These are phyloP conservation scores for Galeopsis tetrahit DNA, from an alignment of 257 asterid species.

Conservation along the genomic window DNA sequence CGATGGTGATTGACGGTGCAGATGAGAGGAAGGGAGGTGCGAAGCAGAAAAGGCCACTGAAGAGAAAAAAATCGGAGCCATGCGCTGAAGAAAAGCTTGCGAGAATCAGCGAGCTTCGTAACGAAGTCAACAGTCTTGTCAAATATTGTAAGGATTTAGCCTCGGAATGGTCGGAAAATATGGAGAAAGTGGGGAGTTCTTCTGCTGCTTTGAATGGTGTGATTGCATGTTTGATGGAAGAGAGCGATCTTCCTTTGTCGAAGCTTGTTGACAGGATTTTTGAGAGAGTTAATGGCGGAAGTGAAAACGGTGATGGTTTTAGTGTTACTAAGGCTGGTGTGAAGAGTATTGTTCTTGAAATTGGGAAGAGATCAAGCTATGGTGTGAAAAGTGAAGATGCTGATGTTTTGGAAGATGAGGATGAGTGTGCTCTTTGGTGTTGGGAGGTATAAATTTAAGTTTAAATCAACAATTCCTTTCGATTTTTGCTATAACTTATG, in stretches of 20 bases:
- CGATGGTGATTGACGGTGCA: conserved; percentile 34
- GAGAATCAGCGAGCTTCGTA: conserved; percentile 44
- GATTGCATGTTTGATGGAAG: conserved; percentile 80
- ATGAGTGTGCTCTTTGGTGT: conserved; percentile 78
- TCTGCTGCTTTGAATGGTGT: conserved; percentile 43
- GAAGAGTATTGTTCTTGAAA: conserved; percentile 64
- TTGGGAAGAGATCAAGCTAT: conserved; percentile 75
- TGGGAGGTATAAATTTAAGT: conserved; percentile 76
- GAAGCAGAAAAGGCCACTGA: conserved; percentile 33
- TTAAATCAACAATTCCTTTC: not conserved
- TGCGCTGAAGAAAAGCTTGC: conserved; percentile 54
- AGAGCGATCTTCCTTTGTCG: conserved; percentile 72
- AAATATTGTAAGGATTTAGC: conserved; percentile 45
- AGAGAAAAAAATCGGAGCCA: conserved; percentile 45
- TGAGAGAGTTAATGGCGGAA: conserved; percentile 50
- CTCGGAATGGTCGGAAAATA: conserved; percentile 37
- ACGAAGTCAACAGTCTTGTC: conserved; percentile 61
- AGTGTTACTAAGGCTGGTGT: conserved; percentile 56
- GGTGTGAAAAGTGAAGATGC: conserved; percentile 71
- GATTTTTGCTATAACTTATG: not conserved
- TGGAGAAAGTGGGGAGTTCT: conserved; percentile 37
- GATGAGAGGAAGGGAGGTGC: conserved; percentile 28
- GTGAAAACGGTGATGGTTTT: conserved; percentile 44
- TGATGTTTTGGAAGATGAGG: conserved; percentile 86
- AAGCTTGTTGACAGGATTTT: conserved; percentile 67